These are phyloP conservation scores for Punica granatum DNA, from an alignment of 345 rosid species.

Conservation along the genomic window DNA sequence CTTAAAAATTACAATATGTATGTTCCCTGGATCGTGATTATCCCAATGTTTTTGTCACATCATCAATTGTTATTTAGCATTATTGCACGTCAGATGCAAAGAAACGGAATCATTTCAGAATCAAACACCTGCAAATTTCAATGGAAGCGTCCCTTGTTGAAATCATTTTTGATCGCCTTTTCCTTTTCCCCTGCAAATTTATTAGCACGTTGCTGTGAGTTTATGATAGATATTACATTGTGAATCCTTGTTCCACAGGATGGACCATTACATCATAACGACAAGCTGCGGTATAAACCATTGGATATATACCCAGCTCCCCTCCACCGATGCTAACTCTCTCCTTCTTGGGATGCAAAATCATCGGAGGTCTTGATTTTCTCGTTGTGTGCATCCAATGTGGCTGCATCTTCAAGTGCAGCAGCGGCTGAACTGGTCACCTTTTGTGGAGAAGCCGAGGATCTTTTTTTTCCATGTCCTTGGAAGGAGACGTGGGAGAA, in stretches of 20 bases:
- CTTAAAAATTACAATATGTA: not conserved
- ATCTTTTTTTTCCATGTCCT: not conserved
- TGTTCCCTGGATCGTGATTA: not conserved
- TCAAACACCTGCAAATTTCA: not conserved
- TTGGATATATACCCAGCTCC: slow-evolving; percentile 77
- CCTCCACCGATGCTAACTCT: slow-evolving; percentile 49
- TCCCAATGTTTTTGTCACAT: not conserved
- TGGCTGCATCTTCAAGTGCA: too few relatives aligned
- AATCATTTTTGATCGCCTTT: too few relatives aligned
- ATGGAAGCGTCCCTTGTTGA: not conserved
- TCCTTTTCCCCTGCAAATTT: not conserved
- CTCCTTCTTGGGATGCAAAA: not conserved
- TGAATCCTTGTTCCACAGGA: slow-evolving; percentile 34
- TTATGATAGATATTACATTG: not conserved
- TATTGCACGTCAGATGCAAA: not conserved
- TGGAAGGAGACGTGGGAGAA: not conserved
- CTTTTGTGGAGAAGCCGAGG: not conserved
- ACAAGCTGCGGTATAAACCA: slow-evolving; percentile 58
- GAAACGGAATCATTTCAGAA: not conserved
- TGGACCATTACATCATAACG: slow-evolving; percentile 61
- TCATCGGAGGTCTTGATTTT: too few relatives aligned
- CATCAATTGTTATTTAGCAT: not conserved
- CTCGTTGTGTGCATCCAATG: too few relatives aligned
- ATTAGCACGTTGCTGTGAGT: not conserved
- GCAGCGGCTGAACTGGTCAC: not conserved